Evolutionary conservation across 116 monocot species (phyloP).

Genomic region (Dioscorea cayenensis): DNA sequence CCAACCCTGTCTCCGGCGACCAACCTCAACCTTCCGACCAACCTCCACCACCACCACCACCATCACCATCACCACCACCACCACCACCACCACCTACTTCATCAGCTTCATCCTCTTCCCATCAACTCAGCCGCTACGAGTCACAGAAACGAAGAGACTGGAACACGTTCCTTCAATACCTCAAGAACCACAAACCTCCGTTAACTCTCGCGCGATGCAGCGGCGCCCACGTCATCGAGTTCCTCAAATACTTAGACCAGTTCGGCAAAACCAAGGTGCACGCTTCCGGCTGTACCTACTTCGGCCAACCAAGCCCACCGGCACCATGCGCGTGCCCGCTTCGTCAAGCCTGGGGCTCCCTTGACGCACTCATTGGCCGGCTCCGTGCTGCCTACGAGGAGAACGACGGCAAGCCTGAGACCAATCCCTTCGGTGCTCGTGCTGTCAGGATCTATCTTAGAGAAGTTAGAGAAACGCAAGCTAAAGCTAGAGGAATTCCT

Average conservation of each 20-base stretch:
- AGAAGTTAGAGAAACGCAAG: constrained; percentile 19
- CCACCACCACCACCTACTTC: not conserved
- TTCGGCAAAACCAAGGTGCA: constrained; percentile 21
- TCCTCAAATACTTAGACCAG: not conserved
- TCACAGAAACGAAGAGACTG: constrained; percentile 26
- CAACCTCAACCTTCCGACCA: not conserved
- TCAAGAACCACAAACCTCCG: constrained; percentile 22
- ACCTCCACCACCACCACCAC: not conserved
- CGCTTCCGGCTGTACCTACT: constrained; percentile 14
- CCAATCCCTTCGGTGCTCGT: constrained; percentile 35
- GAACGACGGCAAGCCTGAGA: constrained; percentile 9
- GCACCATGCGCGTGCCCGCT: constrained; percentile 18
- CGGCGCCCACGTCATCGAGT: constrained; percentile 16
- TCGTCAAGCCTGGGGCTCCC: constrained; percentile 21
- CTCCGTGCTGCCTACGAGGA: constrained; percentile 6
- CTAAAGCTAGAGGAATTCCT: constrained; percentile 21
- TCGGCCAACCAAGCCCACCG: constrained; percentile 13
- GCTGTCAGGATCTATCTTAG: constrained; percentile 30
- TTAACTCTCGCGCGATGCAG: constrained; percentile 17
- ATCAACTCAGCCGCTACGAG: constrained; percentile 20
- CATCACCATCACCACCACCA: not conserved
- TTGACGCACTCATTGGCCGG: constrained; percentile 16
- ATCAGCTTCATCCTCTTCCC: not conserved
- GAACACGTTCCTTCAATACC: constrained; percentile 32
- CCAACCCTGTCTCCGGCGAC: not conserved